Conservation (phyloP, 306 rosid species). For the Citrullus colocynthis region DNA sequence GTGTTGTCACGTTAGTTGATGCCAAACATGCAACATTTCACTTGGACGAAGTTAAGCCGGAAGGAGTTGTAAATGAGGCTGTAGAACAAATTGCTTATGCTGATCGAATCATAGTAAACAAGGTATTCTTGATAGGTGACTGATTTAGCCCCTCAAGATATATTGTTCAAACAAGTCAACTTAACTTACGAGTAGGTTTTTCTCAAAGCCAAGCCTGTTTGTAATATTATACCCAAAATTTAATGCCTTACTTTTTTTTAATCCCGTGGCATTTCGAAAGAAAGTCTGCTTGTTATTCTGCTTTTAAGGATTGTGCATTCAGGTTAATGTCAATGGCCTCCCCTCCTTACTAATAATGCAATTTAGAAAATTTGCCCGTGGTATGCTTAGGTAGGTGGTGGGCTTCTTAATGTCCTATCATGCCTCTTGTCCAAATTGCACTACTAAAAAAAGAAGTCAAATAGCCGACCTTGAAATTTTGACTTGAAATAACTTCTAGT, state of each 20-base stretch:
- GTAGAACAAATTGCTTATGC: constrained; percentile 94
- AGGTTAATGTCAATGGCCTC: neutral
- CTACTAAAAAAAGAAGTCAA: neutral
- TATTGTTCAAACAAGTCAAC: neutral
- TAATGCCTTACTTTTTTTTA: neutral
- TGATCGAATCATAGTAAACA: constrained; percentile 84
- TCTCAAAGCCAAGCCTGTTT: neutral
- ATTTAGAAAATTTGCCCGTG: neutral
- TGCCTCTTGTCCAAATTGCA: neutral
- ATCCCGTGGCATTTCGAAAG: neutral
- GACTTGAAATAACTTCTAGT: neutral
- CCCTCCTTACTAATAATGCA: neutral
- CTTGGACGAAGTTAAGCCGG: constrained; percentile 81
- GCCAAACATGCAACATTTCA: constrained; percentile 72
- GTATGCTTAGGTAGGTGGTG: neutral
- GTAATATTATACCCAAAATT: neutral
- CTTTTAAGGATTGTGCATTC: neutral
- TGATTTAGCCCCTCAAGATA: neutral
- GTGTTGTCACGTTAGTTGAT: constrained; percentile 95
- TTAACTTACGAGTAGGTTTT: neutral
- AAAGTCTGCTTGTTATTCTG: neutral
- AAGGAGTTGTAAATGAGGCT: constrained; percentile 85
- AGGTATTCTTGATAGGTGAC: constrained; percentile 32
- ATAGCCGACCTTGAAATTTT: neutral
- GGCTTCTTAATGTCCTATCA: neutral